Conservation (phyloP, 2,329 filamentous ascomycete genomes). For the Rhinocladiella mackenziei region DNA sequence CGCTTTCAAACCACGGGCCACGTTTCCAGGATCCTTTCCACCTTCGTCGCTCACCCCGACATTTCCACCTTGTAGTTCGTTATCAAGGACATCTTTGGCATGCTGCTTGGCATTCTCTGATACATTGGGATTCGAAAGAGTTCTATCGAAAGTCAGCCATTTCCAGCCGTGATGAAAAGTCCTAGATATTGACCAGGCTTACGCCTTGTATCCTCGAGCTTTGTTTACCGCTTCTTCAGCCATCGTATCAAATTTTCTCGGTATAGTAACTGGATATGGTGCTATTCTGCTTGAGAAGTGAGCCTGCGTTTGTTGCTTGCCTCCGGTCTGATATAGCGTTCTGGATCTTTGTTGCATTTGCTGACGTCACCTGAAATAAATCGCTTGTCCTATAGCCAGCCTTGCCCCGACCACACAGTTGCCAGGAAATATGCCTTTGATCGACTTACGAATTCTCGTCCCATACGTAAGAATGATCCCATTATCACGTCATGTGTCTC, state of each 20-base stretch:
- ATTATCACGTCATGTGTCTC: too few relatives aligned
- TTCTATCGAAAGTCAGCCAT: slow-evolving; percentile 4
- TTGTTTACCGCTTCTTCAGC: slow-evolving; percentile 12
- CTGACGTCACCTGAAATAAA: too few relatives aligned
- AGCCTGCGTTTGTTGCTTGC: too few relatives aligned
- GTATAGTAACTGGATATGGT: too few relatives aligned
- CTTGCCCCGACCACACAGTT: too few relatives aligned
- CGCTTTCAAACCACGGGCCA: slow-evolving; percentile 25
- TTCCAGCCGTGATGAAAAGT: background rate
- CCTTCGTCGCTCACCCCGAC: slow-evolving; percentile 1
- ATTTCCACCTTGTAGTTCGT: slow-evolving; percentile 22
- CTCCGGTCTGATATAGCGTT: too few relatives aligned
- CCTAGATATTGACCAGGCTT: slow-evolving; percentile 2
- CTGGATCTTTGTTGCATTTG: too few relatives aligned
- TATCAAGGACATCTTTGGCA: slow-evolving; percentile 29
- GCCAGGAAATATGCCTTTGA: too few relatives aligned
- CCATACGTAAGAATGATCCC: too few relatives aligned
- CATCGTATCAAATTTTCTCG: background rate
- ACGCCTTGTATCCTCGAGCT: slow-evolving; percentile 16
- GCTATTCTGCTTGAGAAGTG: too few relatives aligned
- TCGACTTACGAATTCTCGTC: too few relatives aligned
- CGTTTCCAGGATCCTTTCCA: slow-evolving; percentile 19
- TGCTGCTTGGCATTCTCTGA: slow-evolving; percentile 31
- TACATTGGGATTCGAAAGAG: slow-evolving; percentile 26
- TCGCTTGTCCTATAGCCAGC: too few relatives aligned